Evolutionary conservation across 1,284 basidiomycete genomes (phyloP), one percentile per base, ranked within the genome.

Genomic region (Marasmius sp.): DNA sequence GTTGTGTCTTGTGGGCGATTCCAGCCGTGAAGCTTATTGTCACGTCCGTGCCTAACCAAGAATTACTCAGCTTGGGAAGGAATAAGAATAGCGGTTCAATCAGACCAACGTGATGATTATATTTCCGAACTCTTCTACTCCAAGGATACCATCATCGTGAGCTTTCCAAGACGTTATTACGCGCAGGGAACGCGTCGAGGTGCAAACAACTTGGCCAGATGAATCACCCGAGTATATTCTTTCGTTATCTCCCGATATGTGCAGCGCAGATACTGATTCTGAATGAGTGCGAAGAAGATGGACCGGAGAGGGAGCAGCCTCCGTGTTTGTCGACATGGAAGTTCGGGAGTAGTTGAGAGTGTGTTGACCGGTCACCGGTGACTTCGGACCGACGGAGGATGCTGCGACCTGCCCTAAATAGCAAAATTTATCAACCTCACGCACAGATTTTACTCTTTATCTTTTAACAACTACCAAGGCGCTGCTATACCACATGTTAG

Each of bases 21-120:
- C 90, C 90, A 90, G 4, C 92, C 78, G 66, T 91, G 85, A 37
- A 93, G 71, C 69, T 91, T 92, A 72, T 96, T 93, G 71, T 97
- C 95, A 62, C 94, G 79, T 14, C 88, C 92, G 71, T 96, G 94
- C 57, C 94, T 95, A 67, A 49, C 43, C 8, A 41, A 50, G 33
- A 37, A 22, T 33, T 37, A 48, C 55, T 61, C 34, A 14, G 39
- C 57, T n/a, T 12, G 27, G 39, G 53, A 6, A 20, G n/a, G 43
- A 57, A 53, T 52, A n/a, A 50, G 14, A 16, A 16, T n/a, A 47
- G 50, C 10, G 55, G n/a, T 36, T 63, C 43, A 5, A 5, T 57
- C 58, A 58, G 38, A 66, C 75, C 50, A 73, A 95, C 92, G 93
- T 95, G 66, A 96, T 79, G 58, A 95, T 73, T 16, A 74, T 74